A percentile compares a stretch with the other conserved stretches of the same genome.
Conservation (phyloP, 495 filamentous ascomycete species). For the Hypoxylon lenormandii region DNA sequence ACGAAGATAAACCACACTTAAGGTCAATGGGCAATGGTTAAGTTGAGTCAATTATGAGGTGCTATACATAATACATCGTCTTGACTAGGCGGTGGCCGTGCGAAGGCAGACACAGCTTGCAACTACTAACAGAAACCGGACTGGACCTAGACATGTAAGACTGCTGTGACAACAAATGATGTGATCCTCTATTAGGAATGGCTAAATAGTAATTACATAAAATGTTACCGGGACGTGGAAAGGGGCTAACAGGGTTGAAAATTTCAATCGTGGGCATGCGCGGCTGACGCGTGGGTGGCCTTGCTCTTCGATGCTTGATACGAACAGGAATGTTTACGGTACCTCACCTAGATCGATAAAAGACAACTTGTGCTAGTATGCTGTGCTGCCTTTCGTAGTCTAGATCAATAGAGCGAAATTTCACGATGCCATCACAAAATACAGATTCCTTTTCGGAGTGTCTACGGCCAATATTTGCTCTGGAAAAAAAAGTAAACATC, state of each 20-base stretch:
- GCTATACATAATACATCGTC: no score
- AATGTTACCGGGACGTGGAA: not conserved
- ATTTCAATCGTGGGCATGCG: no score
- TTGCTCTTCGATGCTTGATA: not conserved
- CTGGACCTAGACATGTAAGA: no score
- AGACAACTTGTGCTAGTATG: not conserved
- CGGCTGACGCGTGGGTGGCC: not conserved
- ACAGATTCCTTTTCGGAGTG: conserved; percentile 17
- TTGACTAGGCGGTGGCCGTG: no score
- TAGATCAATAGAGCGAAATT: not conserved
- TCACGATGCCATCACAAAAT: conserved; percentile 9
- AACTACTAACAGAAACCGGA: no score
- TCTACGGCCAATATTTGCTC: conserved; percentile 37
- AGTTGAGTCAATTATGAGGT: no score
- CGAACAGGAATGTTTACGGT: not conserved
- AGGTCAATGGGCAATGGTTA: no score
- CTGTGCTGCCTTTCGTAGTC: not conserved
- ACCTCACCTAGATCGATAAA: not conserved
- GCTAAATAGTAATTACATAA: not conserved
- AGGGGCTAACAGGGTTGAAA: not conserved
- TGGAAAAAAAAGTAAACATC: conserved; percentile 21
- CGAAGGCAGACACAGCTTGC: no score
- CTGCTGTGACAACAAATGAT: not conserved
- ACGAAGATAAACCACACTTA: no score
- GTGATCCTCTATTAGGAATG: not conserved